Evolutionary conservation across 164 flowering plant species (phyloP).

Genomic region (Liriodendron chinense): DNA sequence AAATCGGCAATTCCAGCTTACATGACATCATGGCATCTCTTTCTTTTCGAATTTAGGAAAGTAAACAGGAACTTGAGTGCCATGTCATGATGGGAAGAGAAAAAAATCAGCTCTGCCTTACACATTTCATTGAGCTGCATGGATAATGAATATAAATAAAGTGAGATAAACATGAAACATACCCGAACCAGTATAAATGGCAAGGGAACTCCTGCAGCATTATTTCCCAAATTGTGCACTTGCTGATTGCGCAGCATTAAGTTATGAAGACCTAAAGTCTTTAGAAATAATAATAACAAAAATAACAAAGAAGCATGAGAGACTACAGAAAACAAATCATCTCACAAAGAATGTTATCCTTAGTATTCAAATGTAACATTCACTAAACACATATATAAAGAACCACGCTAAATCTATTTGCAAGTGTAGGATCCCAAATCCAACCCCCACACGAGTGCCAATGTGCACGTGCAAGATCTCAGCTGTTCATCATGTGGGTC

Average conservation of each 20-base stretch:
- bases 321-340: not conserved
- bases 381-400: too few relatives aligned
- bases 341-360: not conserved
- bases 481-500: too few relatives aligned
- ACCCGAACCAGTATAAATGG: slow-evolving; percentile 39
- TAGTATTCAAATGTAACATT: too few relatives aligned
- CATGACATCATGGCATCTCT: too few relatives aligned
- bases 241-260: slow-evolving; percentile 24
- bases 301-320: not conserved
- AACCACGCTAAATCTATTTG: too few relatives aligned
- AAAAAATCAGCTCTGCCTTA: not conserved
- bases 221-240: slow-evolving; percentile 10
- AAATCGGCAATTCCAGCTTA: too few relatives aligned
- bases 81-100: not conserved
- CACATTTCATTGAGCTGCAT: not conserved
- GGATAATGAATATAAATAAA: not conserved
- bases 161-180: not conserved
- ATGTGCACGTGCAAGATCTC: too few relatives aligned
- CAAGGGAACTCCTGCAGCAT: slow-evolving; percentile 19
- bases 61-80: too few relatives aligned
- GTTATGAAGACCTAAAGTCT: slow-evolving; percentile 25
- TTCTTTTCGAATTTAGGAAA: too few relatives aligned
- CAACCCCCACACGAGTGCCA: too few relatives aligned
- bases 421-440: too few relatives aligned
- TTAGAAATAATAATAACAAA: not conserved